These are phyloP conservation scores for Saccharomycopsis sp. DNA, from an alignment of 805 yeast genomes.

Conservation along the genomic window DNA sequence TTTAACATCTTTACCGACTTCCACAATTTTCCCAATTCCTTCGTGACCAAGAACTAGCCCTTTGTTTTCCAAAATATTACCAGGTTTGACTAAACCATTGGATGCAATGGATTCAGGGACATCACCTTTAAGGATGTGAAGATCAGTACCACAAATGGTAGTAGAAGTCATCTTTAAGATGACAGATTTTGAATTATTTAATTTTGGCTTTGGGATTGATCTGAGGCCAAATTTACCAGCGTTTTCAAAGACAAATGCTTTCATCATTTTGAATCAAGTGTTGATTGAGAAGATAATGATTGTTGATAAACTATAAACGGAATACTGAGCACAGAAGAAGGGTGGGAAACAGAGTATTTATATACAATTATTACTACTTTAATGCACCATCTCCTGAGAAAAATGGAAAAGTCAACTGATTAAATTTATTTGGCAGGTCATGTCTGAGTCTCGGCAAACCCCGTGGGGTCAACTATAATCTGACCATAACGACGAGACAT, in stretches of 20 bases:
- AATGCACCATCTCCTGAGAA: too few species aligned
- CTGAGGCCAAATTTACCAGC: constrained; percentile 31
- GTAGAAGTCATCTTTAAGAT: constrained; percentile 44
- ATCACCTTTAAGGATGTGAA: constrained; percentile 52
- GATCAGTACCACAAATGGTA: constrained; percentile 57
- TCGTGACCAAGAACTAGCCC: constrained; percentile 54
- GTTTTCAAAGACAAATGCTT: constrained; percentile 37
- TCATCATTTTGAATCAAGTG: constrained; percentile 30
- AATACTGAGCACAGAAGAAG: too few species aligned
- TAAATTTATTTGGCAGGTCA: too few species aligned
- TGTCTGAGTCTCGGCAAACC: too few species aligned
- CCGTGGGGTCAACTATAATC: too few species aligned
- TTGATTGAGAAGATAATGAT: too few species aligned
- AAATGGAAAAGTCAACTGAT: too few species aligned
- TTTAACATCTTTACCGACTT: constrained; percentile 38
- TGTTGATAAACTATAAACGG: too few species aligned
- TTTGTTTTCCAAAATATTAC: constrained; percentile 20
- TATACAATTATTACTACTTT: too few species aligned
- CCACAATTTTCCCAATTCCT: constrained; percentile 43
- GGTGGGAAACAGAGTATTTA: too few species aligned
- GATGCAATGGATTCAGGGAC: constrained; percentile 33
- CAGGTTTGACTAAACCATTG: not conserved
- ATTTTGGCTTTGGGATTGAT: constrained; percentile 32
- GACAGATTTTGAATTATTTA: constrained; percentile 41
- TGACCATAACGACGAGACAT: too few species aligned